Base-by-base conservation (phyloP, 2,329 filamentous ascomycete species). In the Stachybotrys chlorohalonatus region DNA sequence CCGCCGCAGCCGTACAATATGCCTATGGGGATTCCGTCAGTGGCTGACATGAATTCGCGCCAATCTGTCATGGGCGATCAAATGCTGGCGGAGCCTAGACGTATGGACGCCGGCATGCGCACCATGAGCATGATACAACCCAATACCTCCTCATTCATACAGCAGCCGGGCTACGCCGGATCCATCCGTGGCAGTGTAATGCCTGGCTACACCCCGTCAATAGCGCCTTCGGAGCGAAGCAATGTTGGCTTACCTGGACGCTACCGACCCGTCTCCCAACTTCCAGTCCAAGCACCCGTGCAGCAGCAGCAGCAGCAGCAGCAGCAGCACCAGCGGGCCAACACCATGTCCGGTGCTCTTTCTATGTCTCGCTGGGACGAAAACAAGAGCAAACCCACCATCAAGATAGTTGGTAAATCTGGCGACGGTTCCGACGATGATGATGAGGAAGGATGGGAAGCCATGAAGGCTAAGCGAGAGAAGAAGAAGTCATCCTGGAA, bases 191-290 rank as follows among this genome's bases (percentile, higher is more conserved):
- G 53, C 53, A 59, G 63, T 45, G 57, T 56, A 70, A 81, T 74
- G 50, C 70, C 71, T 52, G 84, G 83, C 8, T 97, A 97, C 70
- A 82, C 91, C 1, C 85, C 91, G 1, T 97, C 93, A 1, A 95
- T 99, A 61, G 93, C 94, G 2, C 94, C 94, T 1, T 96, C 90
- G 6, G 94, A 97, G 73, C 87, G 94, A 57, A 97, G 92, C 77
- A 97, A 95, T 68, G 77, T 96, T 57, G 94, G 94, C 15, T 80
- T 95, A 53, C 91, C 94, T 8, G 86, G 90, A 36, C 85, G 94
- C 49, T 99, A 99, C 72, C 83, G 94, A 49, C 91, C 94, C 1
- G 93, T 97, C 1, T 91, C 89, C 0, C 86, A 87, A 47, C 75
- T 79, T 54, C 76, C 75, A 7, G 63, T 62, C 8, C 59, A 62